Percentiles rank a stretch among this genome's conserved stretches.
These are phyloP conservation scores for Cercospora beticola DNA, from an alignment of 2,329 filamentous ascomycete species.

Conservation along the genomic window DNA sequence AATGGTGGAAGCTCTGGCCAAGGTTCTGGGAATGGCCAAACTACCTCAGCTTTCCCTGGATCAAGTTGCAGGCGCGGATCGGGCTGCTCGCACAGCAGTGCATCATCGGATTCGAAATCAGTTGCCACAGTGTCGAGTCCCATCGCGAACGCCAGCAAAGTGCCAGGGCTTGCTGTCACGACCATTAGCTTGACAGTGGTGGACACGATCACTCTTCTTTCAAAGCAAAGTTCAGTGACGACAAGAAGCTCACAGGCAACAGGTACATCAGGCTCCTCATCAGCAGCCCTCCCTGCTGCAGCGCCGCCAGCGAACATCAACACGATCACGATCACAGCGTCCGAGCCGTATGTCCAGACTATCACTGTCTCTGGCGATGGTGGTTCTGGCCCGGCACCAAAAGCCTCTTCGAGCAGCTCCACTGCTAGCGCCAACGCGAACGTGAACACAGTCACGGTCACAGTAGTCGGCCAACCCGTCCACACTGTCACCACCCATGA, in stretches of 20 bases:
- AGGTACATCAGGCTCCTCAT: constrained; percentile 7
- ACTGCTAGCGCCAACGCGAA: background rate
- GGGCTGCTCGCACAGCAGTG: background rate
- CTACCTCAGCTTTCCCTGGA: background rate
- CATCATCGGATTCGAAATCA: background rate
- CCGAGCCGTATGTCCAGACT: constrained; percentile 3
- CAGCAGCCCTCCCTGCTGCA: background rate
- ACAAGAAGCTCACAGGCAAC: constrained; percentile 11
- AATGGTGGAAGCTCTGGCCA: background rate
- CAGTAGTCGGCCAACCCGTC: background rate
- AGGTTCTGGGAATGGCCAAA: background rate
- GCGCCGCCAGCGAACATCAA: background rate
- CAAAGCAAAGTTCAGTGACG: background rate
- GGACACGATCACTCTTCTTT: background rate
- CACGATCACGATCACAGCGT: constrained; percentile 9
- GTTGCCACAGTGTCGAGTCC: background rate
- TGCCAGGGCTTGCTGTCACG: background rate
- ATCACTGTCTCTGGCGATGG: background rate
- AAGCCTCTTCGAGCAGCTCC: background rate
- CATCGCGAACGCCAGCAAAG: background rate
- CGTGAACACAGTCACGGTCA: background rate
- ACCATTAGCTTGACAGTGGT: background rate
- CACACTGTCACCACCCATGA: background rate
- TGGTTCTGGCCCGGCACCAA: background rate
- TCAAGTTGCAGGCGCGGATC: background rate